Evolutionary conservation across 2,329 filamentous ascomycete genomes (phyloP).

Genomic region (Pyrenophora tritici-repentis): DNA sequence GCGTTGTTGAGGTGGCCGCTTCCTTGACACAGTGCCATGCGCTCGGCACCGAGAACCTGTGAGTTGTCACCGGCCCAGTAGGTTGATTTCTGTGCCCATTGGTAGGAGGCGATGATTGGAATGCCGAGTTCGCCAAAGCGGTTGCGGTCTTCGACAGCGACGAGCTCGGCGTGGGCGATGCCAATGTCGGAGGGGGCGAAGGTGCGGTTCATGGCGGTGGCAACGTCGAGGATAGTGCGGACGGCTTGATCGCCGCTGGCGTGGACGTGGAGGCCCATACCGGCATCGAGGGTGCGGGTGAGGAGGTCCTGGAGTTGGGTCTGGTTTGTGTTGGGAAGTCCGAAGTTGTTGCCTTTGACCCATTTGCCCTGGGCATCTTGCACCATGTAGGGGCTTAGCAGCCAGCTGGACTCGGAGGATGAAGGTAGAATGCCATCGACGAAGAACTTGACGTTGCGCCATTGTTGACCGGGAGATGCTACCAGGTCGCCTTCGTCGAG

Average conservation of each 20-base stretch:
- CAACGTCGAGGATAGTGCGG: neutral
- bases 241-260: constrained; percentile 1
- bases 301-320: neutral
- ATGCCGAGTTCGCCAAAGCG: constrained; percentile 3
- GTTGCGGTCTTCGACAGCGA: neutral
- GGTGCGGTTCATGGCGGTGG: neutral
- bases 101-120: neutral
- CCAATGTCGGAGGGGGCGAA: neutral
- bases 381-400: constrained; percentile 3
- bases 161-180: constrained; percentile 1
- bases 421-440: constrained; percentile 3
- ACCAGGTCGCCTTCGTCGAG: neutral
- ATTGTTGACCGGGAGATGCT: constrained; percentile 1
- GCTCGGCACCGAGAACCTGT: neutral
- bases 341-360: constrained; percentile 4
- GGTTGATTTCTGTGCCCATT: constrained; percentile 1
- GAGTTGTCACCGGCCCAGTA: constrained; percentile 1
- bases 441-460: constrained; percentile 6
- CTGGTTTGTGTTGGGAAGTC: constrained; percentile 1
- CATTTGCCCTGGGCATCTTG: constrained; percentile 2
- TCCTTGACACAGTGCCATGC: neutral
- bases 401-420: neutral
- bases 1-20: neutral
- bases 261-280: constrained; percentile 3
- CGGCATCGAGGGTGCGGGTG: neutral